Percentiles rank a stretch among this genome's conserved stretches.
phyloP scores from a whole-genome alignment of 495 filamentous ascomycete species.

The Letharia columbiana region DNA sequence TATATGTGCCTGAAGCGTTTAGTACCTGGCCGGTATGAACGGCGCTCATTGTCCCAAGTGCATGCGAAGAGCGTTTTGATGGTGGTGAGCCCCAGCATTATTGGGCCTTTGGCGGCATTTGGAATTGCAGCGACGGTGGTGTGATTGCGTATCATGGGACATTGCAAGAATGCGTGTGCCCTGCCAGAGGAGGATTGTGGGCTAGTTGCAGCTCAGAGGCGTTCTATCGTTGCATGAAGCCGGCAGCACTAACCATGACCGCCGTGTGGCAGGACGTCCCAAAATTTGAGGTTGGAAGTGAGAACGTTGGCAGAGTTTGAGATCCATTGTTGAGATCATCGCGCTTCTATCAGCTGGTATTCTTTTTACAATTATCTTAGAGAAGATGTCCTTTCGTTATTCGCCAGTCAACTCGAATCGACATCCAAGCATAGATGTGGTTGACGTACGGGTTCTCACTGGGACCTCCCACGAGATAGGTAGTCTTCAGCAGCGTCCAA shows the following conservation, averaged over 20 bases:
- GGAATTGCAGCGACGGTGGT: background rate
- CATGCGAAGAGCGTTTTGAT: background rate
- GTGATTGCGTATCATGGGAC: background rate
- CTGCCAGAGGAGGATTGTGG: background rate
- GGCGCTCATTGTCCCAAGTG: background rate
- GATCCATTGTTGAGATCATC: background rate
- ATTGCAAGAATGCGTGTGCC: background rate
- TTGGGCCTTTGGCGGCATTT: background rate
- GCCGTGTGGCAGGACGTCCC: background rate
- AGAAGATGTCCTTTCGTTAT: too few species aligned
- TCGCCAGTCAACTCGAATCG: too few species aligned
- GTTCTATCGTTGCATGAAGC: background rate
- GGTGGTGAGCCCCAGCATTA: background rate
- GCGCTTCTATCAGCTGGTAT: too few species aligned
- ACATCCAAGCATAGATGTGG: background rate
- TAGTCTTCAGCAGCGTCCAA: background rate
- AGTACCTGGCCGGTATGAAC: too few species aligned
- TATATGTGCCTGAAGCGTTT: too few species aligned
- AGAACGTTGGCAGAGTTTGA: background rate
- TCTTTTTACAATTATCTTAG: too few species aligned
- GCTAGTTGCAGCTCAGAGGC: background rate
- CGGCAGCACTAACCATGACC: background rate
- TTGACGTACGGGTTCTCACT: background rate
- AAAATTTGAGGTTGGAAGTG: background rate
- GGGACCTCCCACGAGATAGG: background rate